Evolutionary conservation across 2,329 filamentous ascomycete genomes (phyloP), one percentile per base, ranked within the genome.

Genomic region (Aureobasidium musti): DNA sequence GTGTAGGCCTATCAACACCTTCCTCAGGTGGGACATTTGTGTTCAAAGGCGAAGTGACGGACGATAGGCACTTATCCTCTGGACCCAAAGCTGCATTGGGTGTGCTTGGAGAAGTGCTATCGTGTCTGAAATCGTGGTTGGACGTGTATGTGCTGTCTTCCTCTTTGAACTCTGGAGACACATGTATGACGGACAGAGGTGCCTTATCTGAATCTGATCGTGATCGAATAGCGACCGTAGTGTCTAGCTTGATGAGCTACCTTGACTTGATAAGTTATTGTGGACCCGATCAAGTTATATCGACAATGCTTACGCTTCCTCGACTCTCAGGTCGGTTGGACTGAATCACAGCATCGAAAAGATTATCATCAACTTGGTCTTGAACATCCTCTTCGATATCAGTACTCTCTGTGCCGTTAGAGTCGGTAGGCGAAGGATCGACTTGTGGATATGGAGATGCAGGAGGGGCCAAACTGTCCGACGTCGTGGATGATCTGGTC

Each of bases 171-270:
- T 89, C 91, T 70, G 91, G 84, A 0, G 93, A 92, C 19, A 91
- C 91, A 81, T 97, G 93, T 71, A 97, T 97, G 65, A 96, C 93
- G 1, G 93, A 97, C 63, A 91, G 85, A 28, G 92, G 89, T 71
- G 93, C 91, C 70, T 96, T 91, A 68, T 87, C 88, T 28, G 84
- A 84, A 63, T 74, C 87, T 80, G 76, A 89, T 73, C 79, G 76
- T 33, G 74, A 69, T 61, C 76, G 74, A 53, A 72, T 69, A 13
- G 78, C 73, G 21, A 82, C 70, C 35, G 76, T 72, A 8, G 82
- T 85, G 69, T 84, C 77, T 57, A 85, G 77, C 73, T 78, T 79
- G 35, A 74, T 75, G 54, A 80, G 77, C 69, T 77, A 70, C 45
- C 21, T 45, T 8, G 11, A 14, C 5, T 14, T 26, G 47, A 37